phyloP scores from a whole-genome alignment of 2,329 filamentous ascomycete genomes.

The Macroventuria anomochaeta region DNA sequence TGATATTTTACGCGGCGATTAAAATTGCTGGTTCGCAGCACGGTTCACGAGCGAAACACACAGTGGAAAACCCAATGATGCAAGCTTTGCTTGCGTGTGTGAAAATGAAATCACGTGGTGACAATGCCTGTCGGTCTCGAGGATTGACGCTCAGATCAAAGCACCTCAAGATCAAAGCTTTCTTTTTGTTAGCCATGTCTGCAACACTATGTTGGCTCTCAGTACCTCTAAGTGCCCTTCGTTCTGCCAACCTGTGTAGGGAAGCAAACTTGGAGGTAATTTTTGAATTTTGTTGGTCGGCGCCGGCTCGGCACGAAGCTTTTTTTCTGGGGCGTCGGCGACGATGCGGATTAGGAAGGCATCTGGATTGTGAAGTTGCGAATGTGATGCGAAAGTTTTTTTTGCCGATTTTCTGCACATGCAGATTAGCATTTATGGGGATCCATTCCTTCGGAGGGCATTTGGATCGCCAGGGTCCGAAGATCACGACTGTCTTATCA shows the following conservation, averaged over 20 bases:
- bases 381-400: constrained; percentile 9
- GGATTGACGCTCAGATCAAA: background rate
- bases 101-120: constrained; percentile 9
- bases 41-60: constrained; percentile 5
- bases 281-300: constrained; percentile 15
- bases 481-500: background rate
- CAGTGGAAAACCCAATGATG: constrained; percentile 7
- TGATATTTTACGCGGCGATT: background rate
- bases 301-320: constrained; percentile 16
- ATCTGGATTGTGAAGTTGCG: constrained; percentile 13
- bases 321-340: constrained; percentile 18
- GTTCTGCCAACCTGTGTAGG: constrained; percentile 7
- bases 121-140: background rate
- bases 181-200: constrained; percentile 13
- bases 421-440: constrained; percentile 5
- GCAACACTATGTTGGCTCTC: constrained; percentile 4
- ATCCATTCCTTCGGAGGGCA: background rate
- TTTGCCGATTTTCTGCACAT: constrained; percentile 12
- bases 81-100: constrained; percentile 10
- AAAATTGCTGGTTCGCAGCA: background rate
- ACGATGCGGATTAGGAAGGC: constrained; percentile 7
- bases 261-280: constrained; percentile 8
- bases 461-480: background rate
- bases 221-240: constrained; percentile 12
- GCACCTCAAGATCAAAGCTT: constrained; percentile 6